phyloP scores from a whole-genome alignment of 129 eudicot species.

The Centrapalus pauciflorus region DNA sequence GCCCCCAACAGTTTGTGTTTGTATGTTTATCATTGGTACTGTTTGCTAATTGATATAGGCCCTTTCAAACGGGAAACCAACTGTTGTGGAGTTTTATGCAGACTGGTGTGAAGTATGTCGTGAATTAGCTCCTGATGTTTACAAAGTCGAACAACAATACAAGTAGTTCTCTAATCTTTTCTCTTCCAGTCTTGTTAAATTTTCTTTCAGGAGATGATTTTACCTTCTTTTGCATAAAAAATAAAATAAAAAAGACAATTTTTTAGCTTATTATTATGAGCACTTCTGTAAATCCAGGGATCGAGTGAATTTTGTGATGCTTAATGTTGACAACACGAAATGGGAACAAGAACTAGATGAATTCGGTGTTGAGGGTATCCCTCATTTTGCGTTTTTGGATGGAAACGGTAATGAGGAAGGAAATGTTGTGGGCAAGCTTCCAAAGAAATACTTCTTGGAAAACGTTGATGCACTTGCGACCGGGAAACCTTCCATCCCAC shows the following conservation, averaged over 20 bases:
- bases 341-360: constrained; percentile 99
- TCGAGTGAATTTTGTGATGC: constrained; percentile 90
- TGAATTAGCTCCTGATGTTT: constrained; percentile 96
- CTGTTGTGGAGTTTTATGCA: constrained; percentile 99
- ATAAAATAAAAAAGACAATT: neutral
- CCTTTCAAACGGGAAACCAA: constrained; percentile 88
- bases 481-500: constrained; percentile 73
- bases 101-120: constrained; percentile 99
- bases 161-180: constrained; percentile 39
- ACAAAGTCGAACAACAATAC: constrained; percentile 93
- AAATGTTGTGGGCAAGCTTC: constrained; percentile 90
- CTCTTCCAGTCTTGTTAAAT: neutral
- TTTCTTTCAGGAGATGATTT: neutral
- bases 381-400: constrained; percentile 98
- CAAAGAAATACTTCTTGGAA: constrained; percentile 60
- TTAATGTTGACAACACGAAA: constrained; percentile 96
- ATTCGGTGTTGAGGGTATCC: constrained; percentile 97
- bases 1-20: neutral
- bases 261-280: neutral
- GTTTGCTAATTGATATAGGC: constrained; percentile 48
- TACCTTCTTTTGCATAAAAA: neutral
- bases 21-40: constrained; percentile 1
- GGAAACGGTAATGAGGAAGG: constrained; percentile 89
- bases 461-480: constrained; percentile 89
- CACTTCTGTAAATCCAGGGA: constrained; percentile 40